Conservation (phyloP, 805 yeast genomes). For the Wickerhamiella kazuoi region DNA sequence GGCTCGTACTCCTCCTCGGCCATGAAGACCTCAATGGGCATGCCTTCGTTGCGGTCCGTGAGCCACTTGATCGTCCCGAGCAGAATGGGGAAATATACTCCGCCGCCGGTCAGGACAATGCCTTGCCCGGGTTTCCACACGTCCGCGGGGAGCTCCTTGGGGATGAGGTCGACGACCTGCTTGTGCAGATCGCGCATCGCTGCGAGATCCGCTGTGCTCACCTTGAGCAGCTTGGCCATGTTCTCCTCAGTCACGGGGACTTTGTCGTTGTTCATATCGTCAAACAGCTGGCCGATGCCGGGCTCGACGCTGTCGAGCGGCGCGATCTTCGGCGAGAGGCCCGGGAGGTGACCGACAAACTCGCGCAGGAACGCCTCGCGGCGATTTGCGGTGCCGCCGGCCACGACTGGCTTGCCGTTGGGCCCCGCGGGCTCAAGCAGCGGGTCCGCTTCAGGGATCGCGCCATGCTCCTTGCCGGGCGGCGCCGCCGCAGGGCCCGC, state of each 20-base stretch:
- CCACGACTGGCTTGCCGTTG: background rate
- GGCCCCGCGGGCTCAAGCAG: background rate
- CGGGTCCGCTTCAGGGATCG: background rate
- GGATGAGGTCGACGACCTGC: background rate
- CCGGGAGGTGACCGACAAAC: background rate
- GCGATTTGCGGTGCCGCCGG: no score
- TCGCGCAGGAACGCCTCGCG: background rate
- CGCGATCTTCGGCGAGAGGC: background rate
- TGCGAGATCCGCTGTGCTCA: background rate
- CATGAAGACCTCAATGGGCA: slow-evolving; percentile 71
- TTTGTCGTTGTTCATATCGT: background rate
- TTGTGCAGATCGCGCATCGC: slow-evolving; percentile 1
- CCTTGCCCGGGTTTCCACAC: slow-evolving; percentile 26
- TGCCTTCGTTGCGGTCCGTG: slow-evolving; percentile 41
- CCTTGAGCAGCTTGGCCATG: slow-evolving; percentile 1
- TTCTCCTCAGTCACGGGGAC: background rate
- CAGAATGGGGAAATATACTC: slow-evolving; percentile 55
- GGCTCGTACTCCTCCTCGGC: slow-evolving; percentile 60
- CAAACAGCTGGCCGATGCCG: background rate
- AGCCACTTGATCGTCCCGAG: slow-evolving; percentile 46
- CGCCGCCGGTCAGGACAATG: slow-evolving; percentile 64
- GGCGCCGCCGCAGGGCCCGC: background rate
- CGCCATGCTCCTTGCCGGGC: background rate
- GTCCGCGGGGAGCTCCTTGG: slow-evolving; percentile 1
- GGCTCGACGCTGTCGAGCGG: background rate